Evolutionary conservation across 805 yeast species (phyloP), one percentile per base, ranked within the genome.

Genomic region (Hanseniaspora thailandica): DNA sequence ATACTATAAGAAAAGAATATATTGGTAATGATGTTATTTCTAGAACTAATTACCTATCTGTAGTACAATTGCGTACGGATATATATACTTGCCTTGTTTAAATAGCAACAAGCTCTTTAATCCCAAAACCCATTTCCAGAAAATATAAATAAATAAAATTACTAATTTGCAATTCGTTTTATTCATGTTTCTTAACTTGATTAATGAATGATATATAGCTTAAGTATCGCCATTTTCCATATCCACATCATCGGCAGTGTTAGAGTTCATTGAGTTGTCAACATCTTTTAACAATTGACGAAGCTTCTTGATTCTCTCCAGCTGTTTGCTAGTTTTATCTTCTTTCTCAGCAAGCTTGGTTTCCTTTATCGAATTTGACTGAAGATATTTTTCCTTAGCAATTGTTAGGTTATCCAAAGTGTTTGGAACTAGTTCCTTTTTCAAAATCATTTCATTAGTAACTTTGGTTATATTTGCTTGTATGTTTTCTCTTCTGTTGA

Each of bases 1-100:
- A 41, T 41, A 10, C 20, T n/a, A 26, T n/a, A 28, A 41, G 34
- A 23, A 20, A 45, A 22, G 35, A 22, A 34, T 45, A 34, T 45
- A 35, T 45, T 34, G 19, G 23, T 45, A n/a, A 20, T 33, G 34
- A n/a, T 19, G 20, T 13, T 31, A 7, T 10, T 45, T 34, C 25
- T 13, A 38, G 41, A 22, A 22, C 23, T 13, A 22, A 22, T 38
- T 38, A 23, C 41, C 23, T 38, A 38, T 38, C 28, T 22, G 7
- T 41, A 26, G 34, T 41, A n/a, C 34, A 26, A 25, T 7, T 25
- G 22, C 20, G 45, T 41, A 26, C 45, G 12, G 33, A 33, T 48
- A 40, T 40, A 31, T 48, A 48, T 48, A 39, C 31, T 48, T 40
- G 26, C 26, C 33, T 48, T 48, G 39, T 48, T 38, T 47, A 33